phyloP scores from a whole-genome alignment of 768 basidiomycete species.

The Mycena crocata region DNA sequence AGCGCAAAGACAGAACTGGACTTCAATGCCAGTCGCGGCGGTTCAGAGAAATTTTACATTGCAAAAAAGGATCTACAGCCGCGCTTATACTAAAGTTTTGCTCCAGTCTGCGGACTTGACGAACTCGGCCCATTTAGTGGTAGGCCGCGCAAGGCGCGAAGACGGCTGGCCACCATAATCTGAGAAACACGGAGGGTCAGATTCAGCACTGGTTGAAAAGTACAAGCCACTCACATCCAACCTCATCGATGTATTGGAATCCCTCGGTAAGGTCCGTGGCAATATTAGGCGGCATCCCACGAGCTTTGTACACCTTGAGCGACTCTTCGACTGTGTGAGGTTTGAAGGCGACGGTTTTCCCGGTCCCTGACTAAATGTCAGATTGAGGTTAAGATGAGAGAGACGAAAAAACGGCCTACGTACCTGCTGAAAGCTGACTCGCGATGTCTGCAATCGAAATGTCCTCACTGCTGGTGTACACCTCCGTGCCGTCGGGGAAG shows the following conservation, averaged over 20 bases:
- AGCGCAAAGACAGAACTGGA: no score
- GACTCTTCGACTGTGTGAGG: neutral
- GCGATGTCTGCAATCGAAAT: slow-evolving; percentile 4
- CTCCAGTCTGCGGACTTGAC: slow-evolving; percentile 16
- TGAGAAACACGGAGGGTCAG: no score
- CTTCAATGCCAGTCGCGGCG: no score
- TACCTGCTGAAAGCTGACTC: slow-evolving; percentile 7
- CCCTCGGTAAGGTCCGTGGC: neutral
- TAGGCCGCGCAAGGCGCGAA: neutral
- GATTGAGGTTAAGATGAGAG: neutral
- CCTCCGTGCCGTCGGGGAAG: slow-evolving; percentile 16
- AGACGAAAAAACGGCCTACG: neutral
- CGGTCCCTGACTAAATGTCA: slow-evolving; percentile 1
- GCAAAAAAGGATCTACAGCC: no score
- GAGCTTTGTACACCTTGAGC: neutral
- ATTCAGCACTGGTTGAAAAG: no score
- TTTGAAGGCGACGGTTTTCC: slow-evolving; percentile 5
- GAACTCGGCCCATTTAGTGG: slow-evolving; percentile 5
- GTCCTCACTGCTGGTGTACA: neutral
- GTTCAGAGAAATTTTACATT: no score
- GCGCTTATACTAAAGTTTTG: neutral
- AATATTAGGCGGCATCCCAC: slow-evolving; percentile 8
- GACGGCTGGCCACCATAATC: neutral
- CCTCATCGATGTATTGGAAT: neutral
- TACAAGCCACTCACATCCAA: slow-evolving; percentile 12